Conservation (phyloP, 306 rosid genomes). For the Vigna unguiculata region DNA sequence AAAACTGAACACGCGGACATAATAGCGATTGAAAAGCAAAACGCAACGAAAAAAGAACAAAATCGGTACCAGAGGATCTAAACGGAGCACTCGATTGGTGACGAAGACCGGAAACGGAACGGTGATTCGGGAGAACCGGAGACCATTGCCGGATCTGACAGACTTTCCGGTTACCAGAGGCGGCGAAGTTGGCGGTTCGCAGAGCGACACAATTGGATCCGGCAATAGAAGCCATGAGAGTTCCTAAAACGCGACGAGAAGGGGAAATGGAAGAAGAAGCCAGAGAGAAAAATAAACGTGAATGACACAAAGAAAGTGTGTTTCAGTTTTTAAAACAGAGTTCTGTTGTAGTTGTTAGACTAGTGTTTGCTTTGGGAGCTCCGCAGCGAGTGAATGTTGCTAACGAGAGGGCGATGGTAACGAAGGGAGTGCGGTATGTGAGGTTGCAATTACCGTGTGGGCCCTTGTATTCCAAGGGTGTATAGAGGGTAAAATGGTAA, state of each 20-base stretch:
- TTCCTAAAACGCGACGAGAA: slow-evolving; percentile 44
- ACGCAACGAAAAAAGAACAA: not conserved
- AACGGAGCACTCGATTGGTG: slow-evolving; percentile 58
- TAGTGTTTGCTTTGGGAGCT: slow-evolving; percentile 57
- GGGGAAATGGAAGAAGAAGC: slow-evolving; percentile 44
- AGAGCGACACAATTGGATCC: slow-evolving; percentile 66
- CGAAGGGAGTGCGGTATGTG: slow-evolving; percentile 41
- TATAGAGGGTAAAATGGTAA: slow-evolving; percentile 10
- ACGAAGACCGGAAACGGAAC: slow-evolving; percentile 45
- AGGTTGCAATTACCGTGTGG: slow-evolving; percentile 17
- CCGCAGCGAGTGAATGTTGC: slow-evolving; percentile 51
- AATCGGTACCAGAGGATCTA: slow-evolving; percentile 56
- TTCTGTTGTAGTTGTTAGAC: slow-evolving; percentile 12
- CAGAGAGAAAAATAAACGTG: slow-evolving; percentile 47
- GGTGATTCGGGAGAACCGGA: slow-evolving; percentile 51
- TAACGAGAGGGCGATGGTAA: slow-evolving; percentile 51
- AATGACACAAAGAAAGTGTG: not conserved
- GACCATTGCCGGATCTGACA: slow-evolving; percentile 61
- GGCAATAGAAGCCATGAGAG: slow-evolving; percentile 72
- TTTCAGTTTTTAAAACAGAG: slow-evolving; percentile 15
- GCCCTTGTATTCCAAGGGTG: not conserved
- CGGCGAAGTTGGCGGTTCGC: slow-evolving; percentile 45
- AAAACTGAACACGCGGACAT: not conserved
- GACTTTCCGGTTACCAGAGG: slow-evolving; percentile 43
- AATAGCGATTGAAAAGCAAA: not conserved